Percentiles rank a stretch among this genome's conserved stretches.
Conservation (phyloP, 1,284 basidiomycete genomes). For the Xanthoconium separans region DNA sequence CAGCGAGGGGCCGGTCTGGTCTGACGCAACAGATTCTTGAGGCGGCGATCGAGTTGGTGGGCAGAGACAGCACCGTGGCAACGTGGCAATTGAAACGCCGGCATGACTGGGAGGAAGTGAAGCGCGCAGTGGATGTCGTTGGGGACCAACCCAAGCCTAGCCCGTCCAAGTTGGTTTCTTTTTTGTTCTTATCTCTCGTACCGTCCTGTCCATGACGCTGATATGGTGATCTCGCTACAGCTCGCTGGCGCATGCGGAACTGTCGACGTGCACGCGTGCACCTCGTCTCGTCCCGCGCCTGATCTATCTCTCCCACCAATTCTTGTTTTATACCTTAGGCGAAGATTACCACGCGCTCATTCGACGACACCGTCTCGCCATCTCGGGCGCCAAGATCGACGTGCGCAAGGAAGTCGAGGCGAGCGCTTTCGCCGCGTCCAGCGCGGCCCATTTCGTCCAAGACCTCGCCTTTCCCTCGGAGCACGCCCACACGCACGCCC, state of each 20-base stretch:
- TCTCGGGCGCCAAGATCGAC: slow-evolving; percentile 60
- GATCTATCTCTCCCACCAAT: slow-evolving; percentile 80
- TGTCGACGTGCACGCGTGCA: slow-evolving; percentile 67
- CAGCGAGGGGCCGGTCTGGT: slow-evolving; percentile 30
- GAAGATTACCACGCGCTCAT: slow-evolving; percentile 81
- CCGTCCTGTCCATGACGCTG: too few species aligned
- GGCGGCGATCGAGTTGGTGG: slow-evolving; percentile 38
- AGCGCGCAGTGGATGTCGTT: slow-evolving; percentile 32
- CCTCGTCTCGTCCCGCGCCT: slow-evolving; percentile 62
- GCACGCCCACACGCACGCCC: slow-evolving; percentile 27
- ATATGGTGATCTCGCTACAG: slow-evolving; percentile 35
- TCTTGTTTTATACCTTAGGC: slow-evolving; percentile 71
- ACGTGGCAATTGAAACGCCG: slow-evolving; percentile 65
- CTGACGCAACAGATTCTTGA: slow-evolving; percentile 42
- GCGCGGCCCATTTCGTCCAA: slow-evolving; percentile 52
- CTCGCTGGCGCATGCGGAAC: slow-evolving; percentile 74
- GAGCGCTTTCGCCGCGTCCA: slow-evolving; percentile 45
- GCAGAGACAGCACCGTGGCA: slow-evolving; percentile 55
- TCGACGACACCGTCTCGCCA: slow-evolving; percentile 62
- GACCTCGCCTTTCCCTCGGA: slow-evolving; percentile 41
- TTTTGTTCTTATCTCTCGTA: neutral
- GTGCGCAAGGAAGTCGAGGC: slow-evolving; percentile 73
- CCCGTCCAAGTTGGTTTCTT: slow-evolving; percentile 19
- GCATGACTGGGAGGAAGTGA: slow-evolving; percentile 55
- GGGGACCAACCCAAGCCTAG: slow-evolving; percentile 9